Percentiles rank a stretch among this genome's conserved stretches.
Evolutionary conservation across 805 yeast genomes (phyloP).

Genomic region (Kuraishia piskuri): DNA sequence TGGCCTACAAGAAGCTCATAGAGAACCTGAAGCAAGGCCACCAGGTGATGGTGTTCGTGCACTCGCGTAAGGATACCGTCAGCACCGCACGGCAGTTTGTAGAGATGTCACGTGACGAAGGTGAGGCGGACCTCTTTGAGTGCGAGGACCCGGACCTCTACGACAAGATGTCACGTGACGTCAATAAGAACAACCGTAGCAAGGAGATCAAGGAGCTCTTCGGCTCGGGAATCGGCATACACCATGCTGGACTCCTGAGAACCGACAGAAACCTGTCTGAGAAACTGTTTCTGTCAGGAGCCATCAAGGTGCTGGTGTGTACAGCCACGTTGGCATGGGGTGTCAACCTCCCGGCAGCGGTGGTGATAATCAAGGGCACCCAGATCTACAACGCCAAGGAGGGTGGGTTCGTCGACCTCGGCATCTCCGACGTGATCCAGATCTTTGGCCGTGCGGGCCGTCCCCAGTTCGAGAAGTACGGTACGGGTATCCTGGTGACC

Average conservation of each 20-base stretch:
- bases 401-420: slow-evolving; percentile 91
- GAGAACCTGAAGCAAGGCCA: slow-evolving; percentile 60
- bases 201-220: slow-evolving; percentile 78
- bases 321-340: slow-evolving; percentile 99
- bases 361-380: slow-evolving; percentile 93
- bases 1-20: slow-evolving; percentile 59
- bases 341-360: slow-evolving; percentile 96
- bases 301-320: slow-evolving; percentile 83
- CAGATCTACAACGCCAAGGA: slow-evolving; percentile 90
- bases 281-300: slow-evolving; percentile 76
- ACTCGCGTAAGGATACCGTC: slow-evolving; percentile 87
- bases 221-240: slow-evolving; percentile 79
- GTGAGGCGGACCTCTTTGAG: slow-evolving; percentile 52
- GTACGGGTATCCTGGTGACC: slow-evolving; percentile 89
- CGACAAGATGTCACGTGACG: slow-evolving; percentile 49
- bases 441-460: slow-evolving; percentile 99
- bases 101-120: slow-evolving; percentile 52
- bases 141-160: slow-evolving; percentile 34
- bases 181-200: slow-evolving; percentile 53
- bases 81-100: slow-evolving; percentile 75
- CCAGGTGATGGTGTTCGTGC: slow-evolving; percentile 96
- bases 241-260: slow-evolving; percentile 96
- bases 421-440: slow-evolving; percentile 94
- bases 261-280: slow-evolving; percentile 87
- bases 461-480: slow-evolving; percentile 89